Percentiles rank a stretch among this genome's conserved stretches.
These are phyloP conservation scores for Fomes fomentarius DNA, from an alignment of 1,284 basidiomycete genomes.

Conservation along the genomic window DNA sequence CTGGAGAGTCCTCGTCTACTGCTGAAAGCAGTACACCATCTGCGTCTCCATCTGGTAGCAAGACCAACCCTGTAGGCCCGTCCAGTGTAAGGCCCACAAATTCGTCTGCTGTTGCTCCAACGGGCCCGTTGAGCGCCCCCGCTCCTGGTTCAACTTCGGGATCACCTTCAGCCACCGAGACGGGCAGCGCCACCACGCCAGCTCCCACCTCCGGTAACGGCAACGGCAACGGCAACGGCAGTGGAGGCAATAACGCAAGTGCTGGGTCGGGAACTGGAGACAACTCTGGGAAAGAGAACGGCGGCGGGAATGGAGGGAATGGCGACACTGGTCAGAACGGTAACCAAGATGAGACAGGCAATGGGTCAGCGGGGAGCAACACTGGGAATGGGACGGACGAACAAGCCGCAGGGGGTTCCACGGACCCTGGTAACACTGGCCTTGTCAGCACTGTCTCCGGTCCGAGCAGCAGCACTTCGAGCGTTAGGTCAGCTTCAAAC, in stretches of 20 bases:
- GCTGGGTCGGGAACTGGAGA: not conserved
- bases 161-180: not conserved
- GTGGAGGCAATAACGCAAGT: not conserved
- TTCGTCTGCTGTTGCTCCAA: no score
- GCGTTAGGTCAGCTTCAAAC: not conserved
- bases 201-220: not conserved
- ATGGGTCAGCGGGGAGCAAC: not conserved
- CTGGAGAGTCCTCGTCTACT: not conserved
- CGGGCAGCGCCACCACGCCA: not conserved
- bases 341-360: not conserved
- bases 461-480: no score
- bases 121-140: no score
- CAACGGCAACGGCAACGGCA: not conserved
- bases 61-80: not conserved
- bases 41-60: not conserved
- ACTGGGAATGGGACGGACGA: not conserved
- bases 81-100: not conserved
- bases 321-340: not conserved
- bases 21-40: not conserved
- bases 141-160: not conserved
- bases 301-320: not conserved
- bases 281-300: not conserved
- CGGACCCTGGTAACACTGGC: conserved; percentile 4
- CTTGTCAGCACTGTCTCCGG: not conserved
- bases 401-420: conserved; percentile 1